Base-by-base conservation (phyloP, 2,329 filamentous ascomycete genomes). In the Rhinocladiella similis region DNA sequence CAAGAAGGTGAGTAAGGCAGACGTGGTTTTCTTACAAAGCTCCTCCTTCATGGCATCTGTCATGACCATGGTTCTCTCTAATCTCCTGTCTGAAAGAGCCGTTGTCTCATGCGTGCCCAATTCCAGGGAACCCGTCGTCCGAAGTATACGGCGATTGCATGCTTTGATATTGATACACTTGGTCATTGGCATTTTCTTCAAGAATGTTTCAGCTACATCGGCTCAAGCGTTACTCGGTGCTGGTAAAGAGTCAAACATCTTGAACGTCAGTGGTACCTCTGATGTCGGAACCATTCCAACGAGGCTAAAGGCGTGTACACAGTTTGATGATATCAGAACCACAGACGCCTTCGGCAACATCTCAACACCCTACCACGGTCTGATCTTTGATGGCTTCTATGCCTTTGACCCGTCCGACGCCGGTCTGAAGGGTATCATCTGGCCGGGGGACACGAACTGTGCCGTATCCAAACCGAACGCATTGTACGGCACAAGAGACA, bases 381-480 rank as follows among this genome's bases (percentile, higher is more conserved):
- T 66, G 6, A 35, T 45, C 12, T 67, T 67, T 51, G 46, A 57
- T 19, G 45, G 56, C 41, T 65, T 64, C 53, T 60, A 53, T 35
- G 57, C 60, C 16, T 61, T 67, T 46, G 36, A 54, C 14, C 66
- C 66, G 20, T 39, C 42, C 5, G 50, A 63, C 47, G 60, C 63
- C 4, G 41, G 42, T 2, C 51, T 66, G 1, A 27, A 53, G 2
- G 50, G 58, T n/a, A 47, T 59, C 6, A 66, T 68, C 10, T 64
- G 62, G 3, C 41, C 19, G 1, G 13, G 61, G 3, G 66, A 68
- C 50, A 29, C 60, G 41, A 68, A 67, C 36, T 68, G 65, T 39
- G 66, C 66, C 13, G 55, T 60, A 12, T 67, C 65, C n/a, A 43
- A 61, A 14, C 66, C 66, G 7, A 67, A 68, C 39, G 62, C 66